Evolutionary conservation across 352 stramenopile genomes (phyloP).

Genomic region (Elongisporangium undulatum): DNA sequence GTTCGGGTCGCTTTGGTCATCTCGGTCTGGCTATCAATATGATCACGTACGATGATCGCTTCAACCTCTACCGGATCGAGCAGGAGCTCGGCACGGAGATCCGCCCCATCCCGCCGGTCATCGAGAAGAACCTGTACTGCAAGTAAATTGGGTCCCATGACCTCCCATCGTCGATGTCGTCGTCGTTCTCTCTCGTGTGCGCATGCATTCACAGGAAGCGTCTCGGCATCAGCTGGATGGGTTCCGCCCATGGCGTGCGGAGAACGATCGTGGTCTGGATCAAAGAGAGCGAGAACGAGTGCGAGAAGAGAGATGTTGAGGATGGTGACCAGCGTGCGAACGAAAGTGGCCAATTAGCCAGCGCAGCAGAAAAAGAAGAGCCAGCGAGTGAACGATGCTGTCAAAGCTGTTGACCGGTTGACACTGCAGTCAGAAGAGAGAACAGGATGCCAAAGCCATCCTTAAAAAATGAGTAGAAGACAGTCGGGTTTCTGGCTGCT

Average conservation of each 20-base stretch:
- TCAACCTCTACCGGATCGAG: conserved; percentile 98
- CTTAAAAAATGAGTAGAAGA: not conserved
- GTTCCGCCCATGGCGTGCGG: not conserved
- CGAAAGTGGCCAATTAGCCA: conserved; percentile 1
- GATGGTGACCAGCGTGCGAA: not conserved
- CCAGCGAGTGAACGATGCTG: not conserved
- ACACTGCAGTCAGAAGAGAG: not conserved
- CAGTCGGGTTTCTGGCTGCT: not conserved
- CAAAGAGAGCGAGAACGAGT: not conserved
- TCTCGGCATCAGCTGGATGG: not conserved
- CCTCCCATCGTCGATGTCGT: not conserved
- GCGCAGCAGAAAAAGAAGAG: not conserved
- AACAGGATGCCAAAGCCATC: not conserved
- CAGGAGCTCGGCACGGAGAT: conserved; percentile 99
- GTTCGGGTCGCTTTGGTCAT: conserved; percentile 98
- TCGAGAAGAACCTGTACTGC: conserved; percentile 99
- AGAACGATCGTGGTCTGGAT: conserved; percentile 94
- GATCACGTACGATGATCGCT: conserved; percentile 99
- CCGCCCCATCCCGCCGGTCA: conserved; percentile 96
- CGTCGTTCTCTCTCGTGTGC: conserved; percentile 1
- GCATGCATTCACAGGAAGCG: not conserved
- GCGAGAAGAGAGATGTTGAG: conserved; percentile 1
- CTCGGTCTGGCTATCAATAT: conserved; percentile 99
- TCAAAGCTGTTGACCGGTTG: not conserved
- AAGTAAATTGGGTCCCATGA: conserved; percentile 45